Conservation (phyloP, 305 asterid genomes). For the Coffea humblotiana region DNA sequence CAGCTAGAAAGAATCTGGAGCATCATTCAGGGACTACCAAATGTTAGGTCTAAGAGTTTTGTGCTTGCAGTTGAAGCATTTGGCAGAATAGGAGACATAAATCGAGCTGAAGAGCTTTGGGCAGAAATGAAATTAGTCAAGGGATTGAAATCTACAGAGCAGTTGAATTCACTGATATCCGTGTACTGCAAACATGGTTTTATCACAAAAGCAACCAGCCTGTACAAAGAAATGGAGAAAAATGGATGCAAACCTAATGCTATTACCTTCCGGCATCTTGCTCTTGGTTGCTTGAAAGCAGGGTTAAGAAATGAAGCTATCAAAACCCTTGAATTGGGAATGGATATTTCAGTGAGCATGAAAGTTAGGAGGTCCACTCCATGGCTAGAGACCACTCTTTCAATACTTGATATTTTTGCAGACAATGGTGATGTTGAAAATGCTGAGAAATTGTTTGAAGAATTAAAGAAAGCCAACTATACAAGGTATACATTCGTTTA, state of each 20-base stretch:
- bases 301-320: constrained; percentile 65
- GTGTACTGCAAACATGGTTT: constrained; percentile 72
- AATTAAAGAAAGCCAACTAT: constrained; percentile 57
- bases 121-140: constrained; percentile 50
- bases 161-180: constrained; percentile 73
- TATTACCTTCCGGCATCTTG: constrained; percentile 75
- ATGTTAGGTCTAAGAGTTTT: constrained; percentile 60
- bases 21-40: constrained; percentile 53
- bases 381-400: constrained; percentile 74
- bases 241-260: constrained; percentile 75
- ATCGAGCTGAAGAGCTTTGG: constrained; percentile 77
- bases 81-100: constrained; percentile 65
- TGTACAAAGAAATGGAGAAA: constrained; percentile 78
- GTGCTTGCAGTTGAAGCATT: constrained; percentile 75
- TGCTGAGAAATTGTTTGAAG: constrained; percentile 74
- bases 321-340: constrained; percentile 66
- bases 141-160: constrained; percentile 68
- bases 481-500: constrained; percentile 80
- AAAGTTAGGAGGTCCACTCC: constrained; percentile 70
- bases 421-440: constrained; percentile 65
- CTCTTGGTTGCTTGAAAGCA: constrained; percentile 79
- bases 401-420: constrained; percentile 57
- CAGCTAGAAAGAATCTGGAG: constrained; percentile 69
- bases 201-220: constrained; percentile 69
- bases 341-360: constrained; percentile 33